phyloP scores from a whole-genome alignment of 176 grass and related monocot genomes.

The Poa pratensis region DNA sequence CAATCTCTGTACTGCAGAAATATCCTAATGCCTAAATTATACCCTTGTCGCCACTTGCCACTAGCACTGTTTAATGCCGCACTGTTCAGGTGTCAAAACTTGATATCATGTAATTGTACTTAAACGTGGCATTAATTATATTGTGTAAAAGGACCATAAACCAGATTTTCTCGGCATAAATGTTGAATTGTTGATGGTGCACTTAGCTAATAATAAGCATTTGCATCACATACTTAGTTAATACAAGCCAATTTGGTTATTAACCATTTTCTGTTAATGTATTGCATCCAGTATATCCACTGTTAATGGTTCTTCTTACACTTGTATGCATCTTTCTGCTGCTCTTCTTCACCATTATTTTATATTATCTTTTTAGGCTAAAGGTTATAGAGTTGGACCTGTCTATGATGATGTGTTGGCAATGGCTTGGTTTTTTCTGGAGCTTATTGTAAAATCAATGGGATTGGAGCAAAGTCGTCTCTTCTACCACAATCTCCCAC shows the following conservation, averaged over 20 bases:
- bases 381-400: constrained; percentile 99
- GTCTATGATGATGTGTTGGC: constrained; percentile 99
- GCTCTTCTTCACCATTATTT: constrained; percentile 37
- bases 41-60: not conserved
- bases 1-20: constrained; percentile 24
- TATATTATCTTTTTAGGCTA: constrained; percentile 67
- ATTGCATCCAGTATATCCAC: constrained; percentile 25
- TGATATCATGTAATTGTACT: constrained; percentile 1
- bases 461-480: constrained; percentile 93
- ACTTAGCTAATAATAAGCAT: constrained; percentile 3
- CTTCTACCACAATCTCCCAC: constrained; percentile 91
- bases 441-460: constrained; percentile 99
- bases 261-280: not conserved
- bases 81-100: not conserved
- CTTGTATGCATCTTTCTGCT: constrained; percentile 28
- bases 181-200: not conserved
- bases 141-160: not conserved
- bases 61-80: constrained; percentile 19
- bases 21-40: constrained; percentile 17
- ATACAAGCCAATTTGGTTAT: not conserved
- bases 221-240: not conserved
- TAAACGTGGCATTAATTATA: constrained; percentile 1
- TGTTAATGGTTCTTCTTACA: constrained; percentile 9
- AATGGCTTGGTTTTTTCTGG: constrained; percentile 99
- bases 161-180: not conserved